Percentiles rank a stretch among this genome's conserved stretches.
Conservation (phyloP, 2,329 filamentous ascomycete genomes). For the Podosphaera xanthii region DNA sequence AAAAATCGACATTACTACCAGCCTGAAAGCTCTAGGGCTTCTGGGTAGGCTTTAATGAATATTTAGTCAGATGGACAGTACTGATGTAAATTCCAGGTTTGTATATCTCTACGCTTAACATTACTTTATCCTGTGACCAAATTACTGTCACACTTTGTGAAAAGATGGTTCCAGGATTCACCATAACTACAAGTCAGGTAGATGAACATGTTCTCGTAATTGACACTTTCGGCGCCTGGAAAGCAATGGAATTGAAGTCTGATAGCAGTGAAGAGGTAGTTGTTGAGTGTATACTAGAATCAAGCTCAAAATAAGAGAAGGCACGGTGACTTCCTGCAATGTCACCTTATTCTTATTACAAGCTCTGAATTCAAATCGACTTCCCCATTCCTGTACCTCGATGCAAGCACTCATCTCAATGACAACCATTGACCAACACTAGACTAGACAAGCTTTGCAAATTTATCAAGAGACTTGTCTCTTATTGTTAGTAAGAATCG, state of each 20-base stretch:
- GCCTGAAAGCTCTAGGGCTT: conserved; percentile 57
- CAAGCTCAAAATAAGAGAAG: too few species aligned
- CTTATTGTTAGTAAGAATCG: too few species aligned
- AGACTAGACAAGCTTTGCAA: too few species aligned
- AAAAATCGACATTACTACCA: conserved; percentile 39
- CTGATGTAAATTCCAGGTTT: conserved; percentile 27
- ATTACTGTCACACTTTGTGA: conserved; percentile 58
- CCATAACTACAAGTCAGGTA: conserved; percentile 33
- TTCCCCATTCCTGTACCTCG: too few species aligned
- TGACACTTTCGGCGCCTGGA: conserved; percentile 58
- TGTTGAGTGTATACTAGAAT: conserved; percentile 20
- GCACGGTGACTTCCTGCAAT: too few species aligned
- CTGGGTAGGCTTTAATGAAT: conserved; percentile 27
- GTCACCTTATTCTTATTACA: too few species aligned
- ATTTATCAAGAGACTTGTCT: too few species aligned
- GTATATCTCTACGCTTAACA: conserved; percentile 48
- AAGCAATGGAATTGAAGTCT: conserved; percentile 41
- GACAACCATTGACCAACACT: too few species aligned
- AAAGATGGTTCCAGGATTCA: conserved; percentile 40
- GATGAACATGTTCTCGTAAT: conserved; percentile 45
- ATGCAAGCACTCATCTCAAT: too few species aligned
- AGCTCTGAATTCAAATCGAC: too few species aligned
- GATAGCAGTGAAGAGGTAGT: conserved; percentile 65
- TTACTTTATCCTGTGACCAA: conserved; percentile 34
- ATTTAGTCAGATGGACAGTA: background rate